These are phyloP conservation scores for Mortierella sp. DNA, from an alignment of 371 early-diverging fungal genomes.

Conservation along the genomic window DNA sequence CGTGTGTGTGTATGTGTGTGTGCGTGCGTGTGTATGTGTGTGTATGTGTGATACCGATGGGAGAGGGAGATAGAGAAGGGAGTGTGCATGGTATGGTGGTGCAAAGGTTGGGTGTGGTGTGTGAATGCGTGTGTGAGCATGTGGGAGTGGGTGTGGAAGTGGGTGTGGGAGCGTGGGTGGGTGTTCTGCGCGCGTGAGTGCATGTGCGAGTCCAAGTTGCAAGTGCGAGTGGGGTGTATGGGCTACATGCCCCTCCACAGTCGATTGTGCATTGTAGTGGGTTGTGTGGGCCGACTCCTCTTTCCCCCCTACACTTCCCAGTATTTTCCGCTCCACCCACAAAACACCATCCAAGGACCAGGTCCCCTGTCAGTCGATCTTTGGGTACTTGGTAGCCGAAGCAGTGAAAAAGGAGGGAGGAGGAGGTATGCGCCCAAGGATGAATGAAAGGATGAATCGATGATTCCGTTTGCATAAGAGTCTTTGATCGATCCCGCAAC, in stretches of 20 bases:
- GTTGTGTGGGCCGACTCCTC: too few relatives aligned
- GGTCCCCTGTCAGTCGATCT: too few relatives aligned
- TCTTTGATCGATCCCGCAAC: neutral
- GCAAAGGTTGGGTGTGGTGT: neutral
- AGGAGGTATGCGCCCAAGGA: neutral
- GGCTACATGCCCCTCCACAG: too few relatives aligned
- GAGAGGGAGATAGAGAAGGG: constrained; percentile 4
- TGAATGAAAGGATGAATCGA: neutral
- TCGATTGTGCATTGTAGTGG: too few relatives aligned
- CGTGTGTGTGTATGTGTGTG: too few relatives aligned
- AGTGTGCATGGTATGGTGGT: neutral
- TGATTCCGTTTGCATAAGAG: neutral
- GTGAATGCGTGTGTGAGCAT: neutral
- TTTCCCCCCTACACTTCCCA: neutral
- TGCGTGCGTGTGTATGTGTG: too few relatives aligned
- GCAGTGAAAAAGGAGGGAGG: neutral
- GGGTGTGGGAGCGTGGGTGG: constrained; percentile 1
- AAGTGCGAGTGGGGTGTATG: neutral
- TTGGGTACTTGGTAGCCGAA: neutral
- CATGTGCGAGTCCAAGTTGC: neutral
- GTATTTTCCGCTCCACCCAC: neutral
- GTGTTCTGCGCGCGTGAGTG: neutral
- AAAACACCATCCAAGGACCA: too few relatives aligned
- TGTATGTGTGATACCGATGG: too few relatives aligned
- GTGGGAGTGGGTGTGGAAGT: constrained; percentile 1